A percentile compares a stretch with the other conserved stretches of the same genome.
These are phyloP conservation scores for Hygrocybe coccinea DNA, from an alignment of 768 basidiomycete species.

Conservation along the genomic window DNA sequence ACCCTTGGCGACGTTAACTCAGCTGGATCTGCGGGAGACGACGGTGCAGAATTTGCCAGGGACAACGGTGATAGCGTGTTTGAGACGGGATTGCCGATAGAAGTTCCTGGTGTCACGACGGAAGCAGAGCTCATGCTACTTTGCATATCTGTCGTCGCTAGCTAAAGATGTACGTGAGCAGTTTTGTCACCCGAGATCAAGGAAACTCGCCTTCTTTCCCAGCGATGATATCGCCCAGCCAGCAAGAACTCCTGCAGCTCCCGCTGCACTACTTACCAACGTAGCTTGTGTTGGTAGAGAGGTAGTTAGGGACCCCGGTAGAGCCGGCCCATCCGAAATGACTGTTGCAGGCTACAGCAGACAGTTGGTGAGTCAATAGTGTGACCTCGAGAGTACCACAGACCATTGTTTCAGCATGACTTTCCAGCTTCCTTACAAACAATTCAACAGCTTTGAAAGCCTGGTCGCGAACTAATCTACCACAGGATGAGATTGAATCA, in stretches of 20 bases:
- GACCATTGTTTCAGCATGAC: conserved; percentile 78
- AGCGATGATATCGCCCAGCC: conserved; percentile 95
- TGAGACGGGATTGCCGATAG: neutral
- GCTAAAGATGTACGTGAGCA: conserved; percentile 34
- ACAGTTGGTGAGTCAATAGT: neutral
- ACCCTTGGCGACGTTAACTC: conserved; percentile 22
- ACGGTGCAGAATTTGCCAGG: conserved; percentile 34
- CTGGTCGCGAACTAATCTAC: conserved; percentile 87
- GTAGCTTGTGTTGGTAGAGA: conserved; percentile 38
- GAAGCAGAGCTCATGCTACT: conserved; percentile 45
- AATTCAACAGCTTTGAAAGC: conserved; percentile 90
- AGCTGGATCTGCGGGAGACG: conserved; percentile 12
- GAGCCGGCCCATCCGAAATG: conserved; percentile 24
- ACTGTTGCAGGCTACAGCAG: conserved; percentile 37
- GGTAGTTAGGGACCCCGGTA: conserved; percentile 26
- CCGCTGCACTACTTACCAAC: conserved; percentile 81
- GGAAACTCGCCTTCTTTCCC: conserved; percentile 61
- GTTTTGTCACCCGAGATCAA: neutral
- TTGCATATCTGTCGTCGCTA: conserved; percentile 69
- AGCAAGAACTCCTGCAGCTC: conserved; percentile 86
- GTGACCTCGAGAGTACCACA: conserved; percentile 12
- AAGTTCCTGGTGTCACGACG: neutral
- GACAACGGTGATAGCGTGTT: conserved; percentile 20
- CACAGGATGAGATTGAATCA: neutral
- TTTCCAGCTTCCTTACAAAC: conserved; percentile 80